Evolutionary conservation across 345 rosid species (phyloP).

Genomic region (Eucalyptus pauciflora): DNA sequence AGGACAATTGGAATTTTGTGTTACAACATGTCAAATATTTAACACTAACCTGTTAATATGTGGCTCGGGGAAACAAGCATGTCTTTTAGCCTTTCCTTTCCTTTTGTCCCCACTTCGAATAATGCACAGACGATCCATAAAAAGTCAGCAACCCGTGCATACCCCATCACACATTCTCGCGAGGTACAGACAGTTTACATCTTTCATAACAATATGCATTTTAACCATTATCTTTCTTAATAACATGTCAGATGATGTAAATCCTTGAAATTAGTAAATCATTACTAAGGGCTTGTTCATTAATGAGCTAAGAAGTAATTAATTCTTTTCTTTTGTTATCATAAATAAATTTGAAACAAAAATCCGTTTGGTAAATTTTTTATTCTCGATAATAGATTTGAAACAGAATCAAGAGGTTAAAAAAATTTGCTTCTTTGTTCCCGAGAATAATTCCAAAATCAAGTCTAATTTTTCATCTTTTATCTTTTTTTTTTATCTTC

Average conservation of each 20-base stretch:
- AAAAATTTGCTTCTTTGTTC: rapidly evolving
- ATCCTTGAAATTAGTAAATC: not conserved
- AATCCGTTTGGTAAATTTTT: rapidly evolving
- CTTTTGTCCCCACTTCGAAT: not conserved
- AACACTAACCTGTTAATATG: not conserved
- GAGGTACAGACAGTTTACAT: not conserved
- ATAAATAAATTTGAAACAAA: rapidly evolving
- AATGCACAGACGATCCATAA: not conserved
- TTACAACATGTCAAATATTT: not conserved
- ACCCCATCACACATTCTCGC: not conserved
- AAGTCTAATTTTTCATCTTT: too few species aligned
- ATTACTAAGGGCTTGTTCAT: too few species aligned
- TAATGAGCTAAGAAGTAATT: too few species aligned
- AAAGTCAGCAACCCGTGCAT: not conserved
- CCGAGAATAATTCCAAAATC: too few species aligned
- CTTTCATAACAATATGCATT: not conserved
- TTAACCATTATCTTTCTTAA: not conserved
- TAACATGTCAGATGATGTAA: not conserved
- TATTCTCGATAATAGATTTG: rapidly evolving
- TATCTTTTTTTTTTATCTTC: too few species aligned
- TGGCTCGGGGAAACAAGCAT: not conserved
- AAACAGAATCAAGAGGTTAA: rapidly evolving
- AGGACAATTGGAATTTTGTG: not conserved
- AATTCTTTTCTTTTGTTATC: too few species aligned
- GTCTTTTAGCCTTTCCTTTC: not conserved